Evolutionary conservation across 768 basidiomycete species (phyloP).

Genomic region (Paxillus involutus): DNA sequence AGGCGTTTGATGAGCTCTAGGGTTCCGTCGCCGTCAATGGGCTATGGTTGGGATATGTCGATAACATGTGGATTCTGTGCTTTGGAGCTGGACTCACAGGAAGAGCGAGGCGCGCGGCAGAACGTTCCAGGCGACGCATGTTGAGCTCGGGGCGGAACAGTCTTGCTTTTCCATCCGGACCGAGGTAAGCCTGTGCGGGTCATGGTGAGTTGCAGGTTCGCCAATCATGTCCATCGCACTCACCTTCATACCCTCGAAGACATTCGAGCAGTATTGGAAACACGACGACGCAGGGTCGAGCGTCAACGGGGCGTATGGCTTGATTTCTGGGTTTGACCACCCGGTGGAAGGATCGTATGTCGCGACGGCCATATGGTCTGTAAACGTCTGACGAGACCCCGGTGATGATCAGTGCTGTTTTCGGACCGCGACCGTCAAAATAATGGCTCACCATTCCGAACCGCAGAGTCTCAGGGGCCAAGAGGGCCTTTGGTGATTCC

Average conservation of each 20-base stretch:
- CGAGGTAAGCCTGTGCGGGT: conserved; percentile 57
- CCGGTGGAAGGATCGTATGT: conserved; percentile 62
- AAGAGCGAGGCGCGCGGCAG: conserved; percentile 68
- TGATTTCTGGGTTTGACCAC: conserved; percentile 74
- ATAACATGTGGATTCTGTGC: conserved; percentile 18
- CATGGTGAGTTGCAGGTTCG: not conserved
- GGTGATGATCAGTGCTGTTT: not conserved
- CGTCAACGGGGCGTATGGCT: conserved; percentile 60
- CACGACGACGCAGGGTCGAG: conserved; percentile 57
- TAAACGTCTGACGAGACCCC: conserved; percentile 42
- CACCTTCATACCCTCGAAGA: conserved; percentile 72
- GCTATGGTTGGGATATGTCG: conserved; percentile 20
- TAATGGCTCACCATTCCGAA: conserved; percentile 32
- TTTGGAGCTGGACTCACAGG: conserved; percentile 45
- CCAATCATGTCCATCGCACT: conserved; percentile 11
- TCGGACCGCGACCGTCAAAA: too few relatives aligned
- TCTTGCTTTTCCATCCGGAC: conserved; percentile 68
- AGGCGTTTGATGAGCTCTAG: conserved; percentile 63
- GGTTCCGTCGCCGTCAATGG: conserved; percentile 46
- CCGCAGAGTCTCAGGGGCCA: conserved; percentile 42
- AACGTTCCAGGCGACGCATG: conserved; percentile 76
- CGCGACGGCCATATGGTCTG: conserved; percentile 77
- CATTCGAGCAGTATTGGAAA: conserved; percentile 60
- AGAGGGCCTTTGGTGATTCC: conserved; percentile 49
- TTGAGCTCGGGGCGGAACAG: conserved; percentile 85